phyloP scores from a whole-genome alignment of 306 rosid genomes.

The Trifolium dubium region DNA sequence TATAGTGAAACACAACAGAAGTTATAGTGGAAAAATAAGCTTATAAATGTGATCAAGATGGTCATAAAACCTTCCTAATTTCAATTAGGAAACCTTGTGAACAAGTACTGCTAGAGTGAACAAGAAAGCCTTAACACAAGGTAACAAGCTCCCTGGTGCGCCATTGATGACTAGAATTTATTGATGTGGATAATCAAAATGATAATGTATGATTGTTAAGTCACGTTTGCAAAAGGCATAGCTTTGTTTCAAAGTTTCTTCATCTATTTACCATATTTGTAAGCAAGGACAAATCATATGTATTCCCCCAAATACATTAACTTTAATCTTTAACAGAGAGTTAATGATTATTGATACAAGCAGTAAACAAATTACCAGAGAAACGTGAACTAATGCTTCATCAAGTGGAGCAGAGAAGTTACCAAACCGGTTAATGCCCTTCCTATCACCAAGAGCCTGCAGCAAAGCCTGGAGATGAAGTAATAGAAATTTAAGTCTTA shows the following conservation, averaged over 20 bases:
- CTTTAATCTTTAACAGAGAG: neutral
- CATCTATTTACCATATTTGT: constrained; percentile 18
- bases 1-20: constrained; percentile 1
- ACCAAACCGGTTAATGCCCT: constrained; percentile 94
- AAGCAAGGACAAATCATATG: constrained; percentile 28
- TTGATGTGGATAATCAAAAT: constrained; percentile 18
- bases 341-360: constrained; percentile 14
- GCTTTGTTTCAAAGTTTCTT: constrained; percentile 24
- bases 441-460: constrained; percentile 94
- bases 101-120: constrained; percentile 9
- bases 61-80: constrained; percentile 21
- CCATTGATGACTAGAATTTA: constrained; percentile 1
- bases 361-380: constrained; percentile 65
- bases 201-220: neutral
- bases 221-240: neutral
- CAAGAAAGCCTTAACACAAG: constrained; percentile 10
- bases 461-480: constrained; percentile 71
- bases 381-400: constrained; percentile 87
- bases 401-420: constrained; percentile 97
- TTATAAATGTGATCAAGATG: constrained; percentile 11
- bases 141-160: constrained; percentile 25
- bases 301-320: constrained; percentile 3
- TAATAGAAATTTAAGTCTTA: constrained; percentile 28
- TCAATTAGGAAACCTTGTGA: constrained; percentile 26
- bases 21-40: constrained; percentile 1